Evolutionary conservation across 768 basidiomycete genomes (phyloP).

Genomic region (Cystobasidiopsis lactophilus): DNA sequence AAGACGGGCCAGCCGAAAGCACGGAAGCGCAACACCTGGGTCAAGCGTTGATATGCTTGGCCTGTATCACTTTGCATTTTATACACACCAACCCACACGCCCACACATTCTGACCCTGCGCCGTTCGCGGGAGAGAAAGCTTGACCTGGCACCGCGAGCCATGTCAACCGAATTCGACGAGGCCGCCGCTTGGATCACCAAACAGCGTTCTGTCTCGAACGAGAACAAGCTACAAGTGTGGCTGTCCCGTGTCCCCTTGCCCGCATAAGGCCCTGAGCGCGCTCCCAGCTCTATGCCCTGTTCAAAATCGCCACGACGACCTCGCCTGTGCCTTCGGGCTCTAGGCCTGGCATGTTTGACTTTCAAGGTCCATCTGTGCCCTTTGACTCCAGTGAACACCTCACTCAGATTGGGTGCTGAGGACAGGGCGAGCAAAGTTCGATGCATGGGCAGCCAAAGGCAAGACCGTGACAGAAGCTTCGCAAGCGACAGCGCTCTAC

Average conservation of each 20-base stretch:
- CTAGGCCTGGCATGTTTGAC: neutral
- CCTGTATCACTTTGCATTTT: neutral
- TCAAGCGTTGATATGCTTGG: constrained; percentile 50
- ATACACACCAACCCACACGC: no score
- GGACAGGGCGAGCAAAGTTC: neutral
- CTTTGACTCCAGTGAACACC: no score
- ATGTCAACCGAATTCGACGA: neutral
- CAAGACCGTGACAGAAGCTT: neutral
- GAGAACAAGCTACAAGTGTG: constrained; percentile 1
- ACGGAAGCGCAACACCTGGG: constrained; percentile 84
- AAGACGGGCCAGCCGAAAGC: constrained; percentile 71
- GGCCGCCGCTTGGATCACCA: neutral
- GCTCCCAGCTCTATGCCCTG: neutral
- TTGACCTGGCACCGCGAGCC: no score
- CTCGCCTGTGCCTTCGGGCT: neutral
- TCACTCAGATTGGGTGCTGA: no score
- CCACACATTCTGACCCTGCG: no score
- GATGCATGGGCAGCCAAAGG: neutral
- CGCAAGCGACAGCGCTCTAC: neutral
- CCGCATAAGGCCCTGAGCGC: neutral
- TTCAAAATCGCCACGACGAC: neutral
- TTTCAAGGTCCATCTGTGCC: no score
- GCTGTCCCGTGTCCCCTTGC: neutral
- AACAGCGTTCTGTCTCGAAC: neutral
- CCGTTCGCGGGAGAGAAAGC: no score